Percentiles rank a stretch among this genome's conserved stretches.
These are phyloP conservation scores for Calocera cornea DNA, from an alignment of 768 basidiomycete genomes.

Conservation along the genomic window DNA sequence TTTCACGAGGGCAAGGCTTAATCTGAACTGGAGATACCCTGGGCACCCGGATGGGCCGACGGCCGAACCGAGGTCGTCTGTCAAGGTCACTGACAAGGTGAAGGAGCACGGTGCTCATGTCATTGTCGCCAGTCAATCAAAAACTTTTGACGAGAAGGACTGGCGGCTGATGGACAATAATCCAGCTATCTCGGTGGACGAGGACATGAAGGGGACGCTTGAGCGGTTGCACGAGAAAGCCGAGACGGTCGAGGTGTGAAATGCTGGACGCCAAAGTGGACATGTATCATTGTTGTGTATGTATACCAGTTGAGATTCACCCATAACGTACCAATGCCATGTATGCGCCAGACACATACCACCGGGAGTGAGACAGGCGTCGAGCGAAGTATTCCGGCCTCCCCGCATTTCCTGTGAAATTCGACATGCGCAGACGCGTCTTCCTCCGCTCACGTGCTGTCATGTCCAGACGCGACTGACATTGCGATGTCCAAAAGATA, in stretches of 20 bases:
- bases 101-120: slow-evolving; percentile 25
- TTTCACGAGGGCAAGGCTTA: slow-evolving; percentile 23
- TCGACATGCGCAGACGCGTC: too few relatives aligned
- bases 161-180: slow-evolving; percentile 25
- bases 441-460: not conserved
- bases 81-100: not conserved
- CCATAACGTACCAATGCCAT: too few relatives aligned
- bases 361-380: too few relatives aligned
- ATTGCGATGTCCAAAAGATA: not conserved
- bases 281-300: too few relatives aligned
- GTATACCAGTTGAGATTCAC: too few relatives aligned
- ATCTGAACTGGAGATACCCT: slow-evolving; percentile 26
- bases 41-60: slow-evolving; percentile 23
- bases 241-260: slow-evolving; percentile 5
- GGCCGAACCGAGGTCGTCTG: slow-evolving; percentile 11
- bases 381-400: too few relatives aligned
- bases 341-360: too few relatives aligned
- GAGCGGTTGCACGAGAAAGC: too few relatives aligned
- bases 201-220: slow-evolving; percentile 20
- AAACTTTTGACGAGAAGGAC: slow-evolving; percentile 21
- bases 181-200: slow-evolving; percentile 19
- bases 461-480: slow-evolving; percentile 3
- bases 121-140: slow-evolving; percentile 28
- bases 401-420: too few relatives aligned
- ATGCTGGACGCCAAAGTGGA: too few relatives aligned